Base-by-base conservation (phyloP, 2,329 filamentous ascomycete genomes). In the Talaromyces sp. region DNA sequence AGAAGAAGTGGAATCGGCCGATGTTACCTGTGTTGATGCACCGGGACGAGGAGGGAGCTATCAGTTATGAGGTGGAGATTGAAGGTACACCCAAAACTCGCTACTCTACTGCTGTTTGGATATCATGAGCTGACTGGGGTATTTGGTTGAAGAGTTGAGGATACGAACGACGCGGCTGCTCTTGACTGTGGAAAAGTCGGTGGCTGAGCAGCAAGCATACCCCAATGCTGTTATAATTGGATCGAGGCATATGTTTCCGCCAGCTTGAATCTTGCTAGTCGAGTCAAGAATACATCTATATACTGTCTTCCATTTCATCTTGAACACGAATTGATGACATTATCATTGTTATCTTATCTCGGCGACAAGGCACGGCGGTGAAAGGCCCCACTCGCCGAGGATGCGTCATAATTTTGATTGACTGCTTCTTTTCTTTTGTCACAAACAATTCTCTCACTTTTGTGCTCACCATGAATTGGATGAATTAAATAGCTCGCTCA, bases 11-110 rank as follows among this genome's bases (percentile, higher is more conserved):
- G 71, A 76, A 75, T 71, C 71, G 76, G 60, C 71, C 81, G 41
- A 78, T 80, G 65, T 10, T 56, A 4, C 85, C 87, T 1, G 74
- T 90, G 14, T 78, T 91, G 13, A 76, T 87, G 16, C 79, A 81
- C 1, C 79, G 78, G 10, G 85, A 88, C 60, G 87, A 91, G 62
- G 87, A 92, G 54, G 76, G 85, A n/a, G 83, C 88, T 3, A 86
- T 91, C 10, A 87, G 83, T 62, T 95, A 92, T 73, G 84, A 84
- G 50, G 80, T 95, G 33, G 85, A 90, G 64, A 90, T 91, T 71
- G 83, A 91, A 84, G 88, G 90, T 92, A 79, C 66, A 83, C 73
- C 35, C 9, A 1, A 19, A 10, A 3, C 9, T n/a, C 52, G 27
- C 31, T 19, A 39, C 16, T 33, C 2, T 41, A 31, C 27, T 31